Evolutionary conservation across 2,329 filamentous ascomycete species (phyloP).

Genomic region (Harringtonia aguacate): DNA sequence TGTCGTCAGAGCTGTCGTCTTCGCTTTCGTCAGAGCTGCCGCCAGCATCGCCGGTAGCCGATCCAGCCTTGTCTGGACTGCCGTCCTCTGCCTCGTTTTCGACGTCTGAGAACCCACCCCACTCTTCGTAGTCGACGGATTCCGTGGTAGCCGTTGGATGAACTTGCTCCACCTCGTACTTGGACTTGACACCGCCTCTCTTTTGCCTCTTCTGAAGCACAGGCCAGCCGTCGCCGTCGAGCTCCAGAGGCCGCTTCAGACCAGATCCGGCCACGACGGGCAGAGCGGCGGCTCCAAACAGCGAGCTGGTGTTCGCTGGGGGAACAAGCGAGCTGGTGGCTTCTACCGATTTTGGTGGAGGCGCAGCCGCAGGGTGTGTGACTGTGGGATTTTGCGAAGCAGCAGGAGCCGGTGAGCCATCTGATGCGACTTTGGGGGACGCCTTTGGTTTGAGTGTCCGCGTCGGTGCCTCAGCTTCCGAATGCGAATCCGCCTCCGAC

Average conservation of each 20-base stretch:
- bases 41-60: constrained; percentile 14
- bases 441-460: too few relatives aligned
- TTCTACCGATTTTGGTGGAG: too few relatives aligned
- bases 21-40: constrained; percentile 18
- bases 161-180: constrained; percentile 68
- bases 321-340: too few relatives aligned
- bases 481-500: not conserved
- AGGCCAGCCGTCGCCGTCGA: constrained; percentile 69
- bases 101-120: constrained; percentile 48
- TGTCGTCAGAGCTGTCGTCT: constrained; percentile 23
- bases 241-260: constrained; percentile 74
- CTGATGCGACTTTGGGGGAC: too few relatives aligned
- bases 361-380: too few relatives aligned
- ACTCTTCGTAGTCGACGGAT: constrained; percentile 35
- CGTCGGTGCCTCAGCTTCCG: not conserved
- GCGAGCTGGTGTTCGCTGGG: constrained; percentile 1
- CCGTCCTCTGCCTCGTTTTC: constrained; percentile 15
- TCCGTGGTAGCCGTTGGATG: constrained; percentile 30
- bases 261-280: constrained; percentile 52
- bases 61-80: constrained; percentile 19
- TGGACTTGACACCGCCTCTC: constrained; percentile 49
- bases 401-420: too few relatives aligned
- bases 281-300: constrained; percentile 1
- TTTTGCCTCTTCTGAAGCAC: constrained; percentile 76
- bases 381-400: too few relatives aligned